Percentiles rank a stretch among this genome's conserved stretches.
phyloP scores from a whole-genome alignment of 2,329 filamentous ascomycete species.

The Botrytis medusae region DNA sequence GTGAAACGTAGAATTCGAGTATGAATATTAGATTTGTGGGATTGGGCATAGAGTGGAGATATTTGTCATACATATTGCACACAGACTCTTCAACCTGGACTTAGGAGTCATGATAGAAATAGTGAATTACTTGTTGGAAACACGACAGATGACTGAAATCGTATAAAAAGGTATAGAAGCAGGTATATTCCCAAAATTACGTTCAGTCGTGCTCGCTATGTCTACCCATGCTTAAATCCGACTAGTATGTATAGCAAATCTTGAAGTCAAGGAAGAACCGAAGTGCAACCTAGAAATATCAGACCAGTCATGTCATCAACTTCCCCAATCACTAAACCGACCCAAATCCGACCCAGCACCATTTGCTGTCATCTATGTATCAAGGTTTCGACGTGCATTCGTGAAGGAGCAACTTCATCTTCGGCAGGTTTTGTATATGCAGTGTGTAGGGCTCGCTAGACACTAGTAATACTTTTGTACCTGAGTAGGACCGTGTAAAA shows the following conservation, averaged over 20 bases:
- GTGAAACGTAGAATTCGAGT: slow-evolving; percentile 23
- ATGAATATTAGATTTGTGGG: neutral
- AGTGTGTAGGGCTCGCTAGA: neutral
- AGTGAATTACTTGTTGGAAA: neutral
- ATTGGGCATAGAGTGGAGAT: neutral
- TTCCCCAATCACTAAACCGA: neutral
- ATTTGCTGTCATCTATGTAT: neutral
- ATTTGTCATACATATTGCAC: neutral
- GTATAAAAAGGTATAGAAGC: neutral
- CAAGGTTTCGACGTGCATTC: neutral
- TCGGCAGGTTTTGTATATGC: neutral
- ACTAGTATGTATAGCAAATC: neutral
- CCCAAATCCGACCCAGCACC: neutral
- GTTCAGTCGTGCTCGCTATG: neutral
- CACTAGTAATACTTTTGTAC: neutral
- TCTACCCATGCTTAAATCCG: slow-evolving; percentile 9
- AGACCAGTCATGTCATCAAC: slow-evolving; percentile 4
- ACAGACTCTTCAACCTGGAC: neutral
- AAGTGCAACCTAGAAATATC: slow-evolving; percentile 1
- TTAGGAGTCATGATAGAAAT: neutral
- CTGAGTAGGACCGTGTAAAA: neutral
- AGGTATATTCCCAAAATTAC: slow-evolving; percentile 8
- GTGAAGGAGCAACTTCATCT: neutral
- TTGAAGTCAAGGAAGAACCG: neutral
- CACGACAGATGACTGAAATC: neutral